These are phyloP conservation scores for Fusarium luffae DNA, from an alignment of 2,329 filamentous ascomycete species.

Conservation along the genomic window DNA sequence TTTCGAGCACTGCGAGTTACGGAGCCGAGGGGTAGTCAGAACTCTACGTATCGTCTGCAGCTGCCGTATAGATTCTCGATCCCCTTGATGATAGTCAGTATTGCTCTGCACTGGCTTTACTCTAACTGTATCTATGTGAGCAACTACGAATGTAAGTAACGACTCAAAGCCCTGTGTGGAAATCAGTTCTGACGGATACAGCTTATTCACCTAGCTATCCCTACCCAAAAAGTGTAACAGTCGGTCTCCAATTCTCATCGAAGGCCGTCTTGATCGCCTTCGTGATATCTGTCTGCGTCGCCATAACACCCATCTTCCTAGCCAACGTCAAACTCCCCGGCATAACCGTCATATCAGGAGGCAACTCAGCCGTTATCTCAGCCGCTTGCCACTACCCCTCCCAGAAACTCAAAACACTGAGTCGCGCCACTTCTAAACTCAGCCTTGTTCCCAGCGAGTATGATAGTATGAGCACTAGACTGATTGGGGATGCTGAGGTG, in stretches of 20 bases:
- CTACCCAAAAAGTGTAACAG: background rate
- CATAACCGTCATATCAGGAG: constrained; percentile 24
- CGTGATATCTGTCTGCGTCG: constrained; percentile 1
- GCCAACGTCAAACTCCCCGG: constrained; percentile 25
- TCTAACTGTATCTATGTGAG: constrained; percentile 38
- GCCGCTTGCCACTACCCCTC: constrained; percentile 30
- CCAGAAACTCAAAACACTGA: background rate
- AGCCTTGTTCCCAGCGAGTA: background rate
- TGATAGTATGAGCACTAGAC: background rate
- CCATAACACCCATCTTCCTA: constrained; percentile 9
- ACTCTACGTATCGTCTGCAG: constrained; percentile 37
- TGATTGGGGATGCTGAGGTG: constrained; percentile 8
- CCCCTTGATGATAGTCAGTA: constrained; percentile 28
- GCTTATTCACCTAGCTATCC: constrained; percentile 2
- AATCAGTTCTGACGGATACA: constrained; percentile 6
- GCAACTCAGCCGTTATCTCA: constrained; percentile 32
- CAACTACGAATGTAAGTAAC: constrained; percentile 27
- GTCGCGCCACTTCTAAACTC: background rate
- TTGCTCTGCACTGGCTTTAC: constrained; percentile 38
- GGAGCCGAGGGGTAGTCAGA: constrained; percentile 21
- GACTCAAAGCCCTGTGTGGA: background rate
- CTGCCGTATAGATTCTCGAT: constrained; percentile 38
- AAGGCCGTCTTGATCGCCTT: constrained; percentile 21
- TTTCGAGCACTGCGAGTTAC: constrained; percentile 34
- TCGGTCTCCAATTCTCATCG: constrained; percentile 27